Conservation (phyloP, 164 flowering plant species). For the Magnolia changhungtana region DNA sequence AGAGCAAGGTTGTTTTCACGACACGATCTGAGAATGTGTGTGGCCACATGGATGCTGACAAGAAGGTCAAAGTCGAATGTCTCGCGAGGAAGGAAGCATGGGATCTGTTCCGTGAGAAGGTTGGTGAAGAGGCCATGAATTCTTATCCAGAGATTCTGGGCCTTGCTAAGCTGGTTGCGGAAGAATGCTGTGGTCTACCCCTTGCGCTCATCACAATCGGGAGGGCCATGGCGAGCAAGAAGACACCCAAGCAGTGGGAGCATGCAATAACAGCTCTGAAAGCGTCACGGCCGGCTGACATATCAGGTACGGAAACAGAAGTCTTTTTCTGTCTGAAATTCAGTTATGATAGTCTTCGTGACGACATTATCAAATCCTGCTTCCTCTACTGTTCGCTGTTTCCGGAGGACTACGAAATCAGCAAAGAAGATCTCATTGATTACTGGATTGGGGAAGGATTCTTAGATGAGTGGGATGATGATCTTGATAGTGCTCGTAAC, state of each 20-base stretch:
- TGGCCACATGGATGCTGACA: slow-evolving; percentile 4
- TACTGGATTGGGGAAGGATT: slow-evolving; percentile 17
- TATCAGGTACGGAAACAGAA: slow-evolving; percentile 2
- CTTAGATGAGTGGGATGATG: slow-evolving; percentile 4
- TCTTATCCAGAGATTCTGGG: no score
- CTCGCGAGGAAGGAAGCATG: slow-evolving; percentile 1
- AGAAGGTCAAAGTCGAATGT: slow-evolving; percentile 6
- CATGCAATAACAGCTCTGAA: slow-evolving; percentile 7
- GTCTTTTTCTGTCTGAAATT: slow-evolving; percentile 6
- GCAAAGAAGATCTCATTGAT: slow-evolving; percentile 6
- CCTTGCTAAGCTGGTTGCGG: background rate
- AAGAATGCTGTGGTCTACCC: slow-evolving; percentile 11
- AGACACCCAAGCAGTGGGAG: slow-evolving; percentile 4
- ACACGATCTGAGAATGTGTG: slow-evolving; percentile 4
- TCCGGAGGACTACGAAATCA: slow-evolving; percentile 11
- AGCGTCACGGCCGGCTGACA: background rate
- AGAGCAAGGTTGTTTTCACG: slow-evolving; percentile 10
- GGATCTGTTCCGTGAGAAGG: slow-evolving; percentile 10
- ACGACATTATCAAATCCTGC: background rate
- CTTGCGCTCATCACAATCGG: slow-evolving; percentile 8
- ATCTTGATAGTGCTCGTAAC: slow-evolving; percentile 2
- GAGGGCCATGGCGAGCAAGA: slow-evolving; percentile 15
- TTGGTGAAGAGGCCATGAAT: background rate
- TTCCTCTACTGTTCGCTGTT: slow-evolving; percentile 12
- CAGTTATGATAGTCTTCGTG: slow-evolving; percentile 12